Base-by-base conservation (phyloP, 768 basidiomycete genomes). In the Coprinopsis cinerea region DNA sequence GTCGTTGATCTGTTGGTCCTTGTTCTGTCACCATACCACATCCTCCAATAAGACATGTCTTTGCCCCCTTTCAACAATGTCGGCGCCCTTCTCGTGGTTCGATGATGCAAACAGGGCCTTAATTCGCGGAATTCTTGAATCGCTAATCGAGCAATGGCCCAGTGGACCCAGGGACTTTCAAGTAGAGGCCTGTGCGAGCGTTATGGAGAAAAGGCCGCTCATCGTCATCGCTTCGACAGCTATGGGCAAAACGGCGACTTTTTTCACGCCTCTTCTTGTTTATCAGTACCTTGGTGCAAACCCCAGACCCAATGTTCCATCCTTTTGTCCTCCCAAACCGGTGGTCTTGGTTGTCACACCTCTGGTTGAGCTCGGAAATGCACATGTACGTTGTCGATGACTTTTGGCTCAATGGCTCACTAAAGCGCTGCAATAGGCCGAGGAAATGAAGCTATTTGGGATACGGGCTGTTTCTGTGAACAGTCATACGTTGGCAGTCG, bases 361-460 rank as follows among this genome's bases (percentile, higher is more conserved):
- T n/a, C 36, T 62, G 15, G 55, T 60, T 28, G 59, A 62, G 41
- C 55, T 62, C 1, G 57, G 59, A 40, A 59, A 59, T 40, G 58
- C 44, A 10, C 58, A 60, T 53, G 57, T 59, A 47, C 5, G 59
- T n/a, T 57, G 30, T 24, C 20, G 44, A 23, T 27, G 27, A n/a
- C 25, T 28, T 30, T 22, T 40, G 2, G n/a, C 17, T 25, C n/a
- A 15, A 41, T 39, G 48, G 30, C 27, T 2, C 15, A 15, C 20
- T 51, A 30, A 46, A 47, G 43, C 28, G 24, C 35, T 46, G 17
- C 25, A 45, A 18, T 44, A 60, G 59, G 59, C 54, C n/a, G 20
- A 39, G 23, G 55, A 59, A 35, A 56, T 61, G 23, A 32, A 48
- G 25, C 42, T 48, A 45, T 47, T 61, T 15, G 57, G 58, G 3